Base-by-base conservation (phyloP, 1,139 yeast species). In the Schizosaccharomyces versatilis region DNA sequence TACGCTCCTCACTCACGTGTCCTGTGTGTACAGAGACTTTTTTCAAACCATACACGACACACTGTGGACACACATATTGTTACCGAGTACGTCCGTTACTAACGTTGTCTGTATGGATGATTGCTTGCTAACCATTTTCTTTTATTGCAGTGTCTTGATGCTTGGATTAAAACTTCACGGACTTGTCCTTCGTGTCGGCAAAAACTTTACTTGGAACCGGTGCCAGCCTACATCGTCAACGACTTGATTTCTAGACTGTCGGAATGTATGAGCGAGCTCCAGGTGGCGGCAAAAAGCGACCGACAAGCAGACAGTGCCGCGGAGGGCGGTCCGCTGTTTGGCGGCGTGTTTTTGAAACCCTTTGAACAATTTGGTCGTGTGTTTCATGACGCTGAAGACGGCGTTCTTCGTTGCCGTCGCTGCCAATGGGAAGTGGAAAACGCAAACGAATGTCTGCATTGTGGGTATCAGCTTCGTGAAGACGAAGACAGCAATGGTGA, bases 341-440 rank as follows among this genome's bases (percentile, higher is more conserved):
- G 32, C 32, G 49, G 49, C 14, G 32, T 44, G 14, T 44, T 44
- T 8, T 3, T 19, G 19, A 15, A 24, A 17, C 38, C 19, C 15
- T 24, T 36, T 32, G 14, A 17, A 14, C 32, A 44, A 6, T 36
- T 36, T 10, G 32, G 36, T 7, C 15, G 49, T 32, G 32, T 44
- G 14, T 12, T 44, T 14, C 36, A 24, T 9, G 49, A 44, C n/a
- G 36, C 49, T 8, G 49, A 44, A 24, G 49, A 44, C 32, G 49
- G 49, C 19, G 49, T 44, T 12, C 32, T 44, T 9, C 19, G 49
- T 7, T 44, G 49, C 38, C 38, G 38, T 5, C 49, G 49, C 14
- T 44, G 49, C 38, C 49, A 44, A 7, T 44, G 49, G 49, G 49
- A 44, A 17, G 19, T 44, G 38, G 49, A 44, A 17, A 44, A 44